These are phyloP conservation scores for Spathaspora sp. DNA, from an alignment of 805 yeast genomes.

Conservation along the genomic window DNA sequence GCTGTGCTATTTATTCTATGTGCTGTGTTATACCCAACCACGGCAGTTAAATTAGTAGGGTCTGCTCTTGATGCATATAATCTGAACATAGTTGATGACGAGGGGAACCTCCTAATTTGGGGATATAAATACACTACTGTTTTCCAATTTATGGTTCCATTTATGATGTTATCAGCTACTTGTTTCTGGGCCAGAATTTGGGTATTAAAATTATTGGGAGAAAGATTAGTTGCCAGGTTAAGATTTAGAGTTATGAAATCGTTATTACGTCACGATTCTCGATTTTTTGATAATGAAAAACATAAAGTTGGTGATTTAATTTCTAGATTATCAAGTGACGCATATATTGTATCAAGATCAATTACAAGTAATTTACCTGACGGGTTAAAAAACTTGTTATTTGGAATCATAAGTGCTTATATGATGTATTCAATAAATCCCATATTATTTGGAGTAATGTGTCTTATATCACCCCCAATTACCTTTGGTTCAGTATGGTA, in stretches of 20 bases:
- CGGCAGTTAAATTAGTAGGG: slow-evolving; percentile 41
- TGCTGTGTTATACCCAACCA: slow-evolving; percentile 43
- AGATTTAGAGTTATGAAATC: slow-evolving; percentile 40
- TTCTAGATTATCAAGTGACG: slow-evolving; percentile 42
- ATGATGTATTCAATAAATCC: slow-evolving; percentile 45
- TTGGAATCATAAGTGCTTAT: slow-evolving; percentile 38
- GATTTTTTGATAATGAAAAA: slow-evolving; percentile 40
- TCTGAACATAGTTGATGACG: slow-evolving; percentile 27
- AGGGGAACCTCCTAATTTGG: slow-evolving; percentile 40
- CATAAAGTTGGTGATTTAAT: slow-evolving; percentile 46
- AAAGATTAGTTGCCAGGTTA: slow-evolving; percentile 41
- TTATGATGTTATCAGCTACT: slow-evolving; percentile 38
- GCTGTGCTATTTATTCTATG: slow-evolving; percentile 40
- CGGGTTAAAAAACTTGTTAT: slow-evolving; percentile 40
- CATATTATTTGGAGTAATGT: slow-evolving; percentile 39
- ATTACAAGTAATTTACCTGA: slow-evolving; percentile 43
- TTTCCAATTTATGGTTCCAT: slow-evolving; percentile 41
- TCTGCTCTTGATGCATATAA: slow-evolving; percentile 42
- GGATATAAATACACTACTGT: slow-evolving; percentile 41
- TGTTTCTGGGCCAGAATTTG: slow-evolving; percentile 48
- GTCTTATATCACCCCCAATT: slow-evolving; percentile 43
- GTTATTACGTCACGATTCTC: slow-evolving; percentile 38
- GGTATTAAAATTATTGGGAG: slow-evolving; percentile 39
- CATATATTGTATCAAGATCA: slow-evolving; percentile 43
- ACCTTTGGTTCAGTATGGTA: slow-evolving; percentile 44